These are phyloP conservation scores for Sanghuangporus weigelae DNA, from an alignment of 1,284 basidiomycete species.

Conservation along the genomic window DNA sequence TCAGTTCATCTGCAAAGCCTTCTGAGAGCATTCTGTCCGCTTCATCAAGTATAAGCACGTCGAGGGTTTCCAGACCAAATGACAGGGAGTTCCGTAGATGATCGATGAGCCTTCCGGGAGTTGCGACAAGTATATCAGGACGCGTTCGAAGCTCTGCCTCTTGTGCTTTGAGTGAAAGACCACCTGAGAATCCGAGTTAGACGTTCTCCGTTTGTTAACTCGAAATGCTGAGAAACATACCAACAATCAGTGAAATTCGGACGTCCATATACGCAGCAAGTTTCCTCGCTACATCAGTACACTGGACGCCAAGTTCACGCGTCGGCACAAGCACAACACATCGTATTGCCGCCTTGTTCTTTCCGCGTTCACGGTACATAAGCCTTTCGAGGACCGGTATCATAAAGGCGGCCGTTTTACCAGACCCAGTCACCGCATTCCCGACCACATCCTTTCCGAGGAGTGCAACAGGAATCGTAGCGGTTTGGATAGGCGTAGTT, in stretches of 20 bases:
- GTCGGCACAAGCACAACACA: constrained; percentile 93
- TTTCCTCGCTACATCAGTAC: constrained; percentile 85
- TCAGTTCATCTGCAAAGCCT: constrained; percentile 93
- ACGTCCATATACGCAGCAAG: constrained; percentile 86
- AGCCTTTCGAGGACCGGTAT: constrained; percentile 92
- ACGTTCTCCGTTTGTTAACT: neutral
- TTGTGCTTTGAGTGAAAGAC: constrained; percentile 88
- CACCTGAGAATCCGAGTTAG: constrained; percentile 46
- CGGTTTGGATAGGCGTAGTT: constrained; percentile 94
- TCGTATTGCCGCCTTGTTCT: constrained; percentile 84
- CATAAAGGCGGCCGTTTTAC: constrained; percentile 95
- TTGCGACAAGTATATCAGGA: constrained; percentile 92
- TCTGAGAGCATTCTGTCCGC: constrained; percentile 98
- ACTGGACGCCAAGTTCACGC: constrained; percentile 91
- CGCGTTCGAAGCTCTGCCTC: constrained; percentile 80
- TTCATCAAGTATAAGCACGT: constrained; percentile 94
- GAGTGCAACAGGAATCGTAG: constrained; percentile 89
- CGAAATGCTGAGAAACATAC: constrained; percentile 38
- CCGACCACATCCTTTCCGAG: constrained; percentile 95
- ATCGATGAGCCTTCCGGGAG: constrained; percentile 94
- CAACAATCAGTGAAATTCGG: constrained; percentile 83
- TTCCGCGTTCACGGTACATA: constrained; percentile 83
- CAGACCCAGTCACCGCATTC: constrained; percentile 91
- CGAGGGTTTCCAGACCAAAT: constrained; percentile 90
- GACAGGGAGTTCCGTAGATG: constrained; percentile 94